Conservation (phyloP, 805 yeast species). For the Kodamaea leandrae region DNA sequence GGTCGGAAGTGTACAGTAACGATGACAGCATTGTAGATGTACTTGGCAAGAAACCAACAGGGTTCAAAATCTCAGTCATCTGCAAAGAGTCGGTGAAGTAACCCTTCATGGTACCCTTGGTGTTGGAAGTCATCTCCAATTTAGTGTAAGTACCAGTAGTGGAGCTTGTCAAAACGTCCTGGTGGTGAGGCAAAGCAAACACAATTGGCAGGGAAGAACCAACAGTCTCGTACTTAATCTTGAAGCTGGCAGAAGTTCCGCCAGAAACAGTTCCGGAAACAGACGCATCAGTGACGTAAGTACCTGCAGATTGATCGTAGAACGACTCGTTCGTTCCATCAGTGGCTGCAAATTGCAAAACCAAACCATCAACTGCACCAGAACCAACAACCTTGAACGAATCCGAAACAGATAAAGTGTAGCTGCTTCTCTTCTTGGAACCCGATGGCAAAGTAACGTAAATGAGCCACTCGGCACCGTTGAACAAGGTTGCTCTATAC, state of each 20-base stretch:
- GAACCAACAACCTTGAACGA: slow-evolving; percentile 38
- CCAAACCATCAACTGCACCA: slow-evolving; percentile 39
- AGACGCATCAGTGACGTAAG: slow-evolving; percentile 51
- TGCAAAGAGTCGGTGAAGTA: slow-evolving; percentile 39
- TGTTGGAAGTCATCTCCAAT: slow-evolving; percentile 42
- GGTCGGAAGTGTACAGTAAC: slow-evolving; percentile 42
- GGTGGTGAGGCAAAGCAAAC: slow-evolving; percentile 56
- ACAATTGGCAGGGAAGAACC: slow-evolving; percentile 52
- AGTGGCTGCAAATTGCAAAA: slow-evolving; percentile 53
- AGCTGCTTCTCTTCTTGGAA: slow-evolving; percentile 27
- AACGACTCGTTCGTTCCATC: slow-evolving; percentile 37
- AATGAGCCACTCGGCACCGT: slow-evolving; percentile 49
- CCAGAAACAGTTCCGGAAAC: slow-evolving; percentile 46
- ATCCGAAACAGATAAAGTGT: slow-evolving; percentile 31
- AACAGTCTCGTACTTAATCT: slow-evolving; percentile 45
- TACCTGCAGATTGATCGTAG: slow-evolving; percentile 70
- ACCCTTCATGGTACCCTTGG: slow-evolving; percentile 51
- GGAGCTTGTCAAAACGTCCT: slow-evolving; percentile 31
- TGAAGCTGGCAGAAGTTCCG: slow-evolving; percentile 47
- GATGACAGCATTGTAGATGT: slow-evolving; percentile 26
- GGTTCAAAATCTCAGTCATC: slow-evolving; percentile 39
- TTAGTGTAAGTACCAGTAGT: slow-evolving; percentile 38
- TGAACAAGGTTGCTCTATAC: slow-evolving; percentile 38
- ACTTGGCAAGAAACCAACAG: slow-evolving; percentile 48
- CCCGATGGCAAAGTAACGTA: slow-evolving; percentile 44